A percentile compares a stretch with the other conserved stretches of the same genome.
These are phyloP conservation scores for Fusarium albidum DNA, from an alignment of 2,329 filamentous ascomycete genomes.

Conservation along the genomic window DNA sequence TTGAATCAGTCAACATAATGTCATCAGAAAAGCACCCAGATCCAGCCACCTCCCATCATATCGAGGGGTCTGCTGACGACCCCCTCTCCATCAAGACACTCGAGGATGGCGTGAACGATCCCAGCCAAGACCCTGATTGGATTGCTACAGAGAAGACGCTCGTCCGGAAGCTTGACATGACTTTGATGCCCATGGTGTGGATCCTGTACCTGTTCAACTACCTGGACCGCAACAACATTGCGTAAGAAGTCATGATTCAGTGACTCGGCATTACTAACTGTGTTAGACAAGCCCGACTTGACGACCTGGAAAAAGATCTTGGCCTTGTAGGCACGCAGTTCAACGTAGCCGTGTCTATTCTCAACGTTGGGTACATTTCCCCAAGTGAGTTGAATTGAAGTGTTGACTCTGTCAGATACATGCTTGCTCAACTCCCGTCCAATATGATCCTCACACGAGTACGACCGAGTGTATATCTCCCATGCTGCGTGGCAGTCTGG, in stretches of 20 bases:
- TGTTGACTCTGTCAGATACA: no score
- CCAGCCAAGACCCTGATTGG: no score
- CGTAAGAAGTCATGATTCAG: slow-evolving; percentile 19
- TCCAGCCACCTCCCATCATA: no score
- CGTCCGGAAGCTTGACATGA: slow-evolving; percentile 38
- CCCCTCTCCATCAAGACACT: no score
- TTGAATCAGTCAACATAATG: no score
- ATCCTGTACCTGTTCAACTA: slow-evolving; percentile 39
- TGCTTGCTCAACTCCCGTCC: neutral
- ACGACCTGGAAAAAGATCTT: slow-evolving; percentile 36
- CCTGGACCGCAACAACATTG: slow-evolving; percentile 35
- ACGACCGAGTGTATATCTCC: slow-evolving; percentile 34
- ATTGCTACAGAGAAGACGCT: slow-evolving; percentile 24
- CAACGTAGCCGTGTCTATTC: slow-evolving; percentile 37
- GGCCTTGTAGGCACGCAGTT: slow-evolving; percentile 35
- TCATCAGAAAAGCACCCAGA: no score
- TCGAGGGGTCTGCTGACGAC: no score
- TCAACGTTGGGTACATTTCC: slow-evolving; percentile 37
- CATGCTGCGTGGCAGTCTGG: slow-evolving; percentile 48
- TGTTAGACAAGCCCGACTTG: slow-evolving; percentile 37
- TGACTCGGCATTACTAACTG: no score
- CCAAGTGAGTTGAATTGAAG: slow-evolving; percentile 4
- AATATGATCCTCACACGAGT: slow-evolving; percentile 32
- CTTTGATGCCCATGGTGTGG: slow-evolving; percentile 37
- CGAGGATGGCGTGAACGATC: no score